A percentile compares a stretch with the other conserved stretches of the same genome.
Evolutionary conservation across 2,329 filamentous ascomycete species (phyloP).

Genomic region (Fusarium subglutinans): DNA sequence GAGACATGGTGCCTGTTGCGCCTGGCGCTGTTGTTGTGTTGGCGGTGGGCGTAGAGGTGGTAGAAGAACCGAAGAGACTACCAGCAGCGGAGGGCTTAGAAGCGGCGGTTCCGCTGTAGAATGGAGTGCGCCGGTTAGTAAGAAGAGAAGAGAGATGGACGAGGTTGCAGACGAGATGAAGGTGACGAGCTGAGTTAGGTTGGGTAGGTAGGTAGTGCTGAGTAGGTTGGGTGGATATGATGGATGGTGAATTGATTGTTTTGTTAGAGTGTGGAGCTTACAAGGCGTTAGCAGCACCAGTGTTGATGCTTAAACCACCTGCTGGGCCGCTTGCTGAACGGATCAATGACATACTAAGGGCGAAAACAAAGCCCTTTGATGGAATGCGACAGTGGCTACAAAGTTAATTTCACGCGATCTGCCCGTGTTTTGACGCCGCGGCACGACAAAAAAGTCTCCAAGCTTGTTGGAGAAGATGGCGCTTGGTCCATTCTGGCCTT

Average conservation of each 20-base stretch:
- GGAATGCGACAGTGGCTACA: slow-evolving; percentile 33
- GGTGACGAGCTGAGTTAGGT: neutral
- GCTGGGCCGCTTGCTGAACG: slow-evolving; percentile 68
- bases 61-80: slow-evolving; percentile 50
- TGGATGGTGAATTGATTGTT: slow-evolving; percentile 29
- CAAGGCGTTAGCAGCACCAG: slow-evolving; percentile 64
- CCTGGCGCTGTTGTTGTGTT: slow-evolving; percentile 41
- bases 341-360: slow-evolving; percentile 57
- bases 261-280: slow-evolving; percentile 45
- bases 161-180: neutral
- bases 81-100: slow-evolving; percentile 48
- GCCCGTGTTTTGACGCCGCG: slow-evolving; percentile 34
- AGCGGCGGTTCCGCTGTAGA: slow-evolving; percentile 39
- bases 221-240: slow-evolving; percentile 26
- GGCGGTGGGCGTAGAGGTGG: slow-evolving; percentile 33
- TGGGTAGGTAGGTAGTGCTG: neutral
- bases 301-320: slow-evolving; percentile 72
- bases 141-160: neutral
- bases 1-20: slow-evolving; percentile 46
- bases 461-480: slow-evolving; percentile 25
- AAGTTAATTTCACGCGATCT: slow-evolving; percentile 29
- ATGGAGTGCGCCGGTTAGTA: slow-evolving; percentile 25
- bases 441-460: slow-evolving; percentile 27
- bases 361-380: slow-evolving; percentile 17
- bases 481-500: slow-evolving; percentile 30